Conservation (phyloP, 768 basidiomycete species). For the Wakefieldia striispora region DNA sequence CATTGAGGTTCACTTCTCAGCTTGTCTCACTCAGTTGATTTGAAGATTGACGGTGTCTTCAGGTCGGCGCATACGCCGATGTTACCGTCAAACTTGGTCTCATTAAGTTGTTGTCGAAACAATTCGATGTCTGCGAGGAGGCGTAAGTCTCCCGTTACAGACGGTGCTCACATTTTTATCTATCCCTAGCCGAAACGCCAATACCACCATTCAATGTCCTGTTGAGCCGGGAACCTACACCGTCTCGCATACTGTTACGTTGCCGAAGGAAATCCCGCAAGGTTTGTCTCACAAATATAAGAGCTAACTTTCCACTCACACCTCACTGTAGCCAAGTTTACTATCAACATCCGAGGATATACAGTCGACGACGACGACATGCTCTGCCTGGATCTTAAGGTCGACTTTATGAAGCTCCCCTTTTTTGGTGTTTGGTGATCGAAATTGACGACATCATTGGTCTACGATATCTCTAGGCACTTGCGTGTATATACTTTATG, state of each 20-base stretch:
- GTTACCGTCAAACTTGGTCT: slow-evolving; percentile 92
- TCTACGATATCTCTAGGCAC: neutral
- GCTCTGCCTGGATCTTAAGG: slow-evolving; percentile 75
- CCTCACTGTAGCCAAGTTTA: slow-evolving; percentile 71
- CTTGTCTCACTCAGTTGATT: neutral
- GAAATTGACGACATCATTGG: neutral
- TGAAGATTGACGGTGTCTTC: slow-evolving; percentile 6
- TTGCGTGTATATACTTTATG: slow-evolving; percentile 7
- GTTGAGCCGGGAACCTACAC: slow-evolving; percentile 66
- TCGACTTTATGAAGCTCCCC: slow-evolving; percentile 64
- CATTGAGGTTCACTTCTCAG: slow-evolving; percentile 56
- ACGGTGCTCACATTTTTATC: slow-evolving; percentile 1
- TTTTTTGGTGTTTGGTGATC: slow-evolving; percentile 30
- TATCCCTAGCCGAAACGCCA: slow-evolving; percentile 59
- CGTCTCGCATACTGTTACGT: slow-evolving; percentile 78
- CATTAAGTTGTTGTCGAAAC: slow-evolving; percentile 81
- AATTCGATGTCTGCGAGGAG: slow-evolving; percentile 89
- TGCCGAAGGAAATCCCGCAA: slow-evolving; percentile 90
- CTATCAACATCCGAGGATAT: slow-evolving; percentile 63
- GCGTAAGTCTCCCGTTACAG: slow-evolving; percentile 60
- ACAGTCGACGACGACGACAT: slow-evolving; percentile 71
- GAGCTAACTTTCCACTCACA: slow-evolving; percentile 2
- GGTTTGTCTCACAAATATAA: slow-evolving; percentile 39
- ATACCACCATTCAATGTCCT: slow-evolving; percentile 82
- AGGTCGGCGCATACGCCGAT: slow-evolving; percentile 92